Evolutionary conservation across 208 protist species (phyloP).

Genomic region (Crithidia thermophila): DNA sequence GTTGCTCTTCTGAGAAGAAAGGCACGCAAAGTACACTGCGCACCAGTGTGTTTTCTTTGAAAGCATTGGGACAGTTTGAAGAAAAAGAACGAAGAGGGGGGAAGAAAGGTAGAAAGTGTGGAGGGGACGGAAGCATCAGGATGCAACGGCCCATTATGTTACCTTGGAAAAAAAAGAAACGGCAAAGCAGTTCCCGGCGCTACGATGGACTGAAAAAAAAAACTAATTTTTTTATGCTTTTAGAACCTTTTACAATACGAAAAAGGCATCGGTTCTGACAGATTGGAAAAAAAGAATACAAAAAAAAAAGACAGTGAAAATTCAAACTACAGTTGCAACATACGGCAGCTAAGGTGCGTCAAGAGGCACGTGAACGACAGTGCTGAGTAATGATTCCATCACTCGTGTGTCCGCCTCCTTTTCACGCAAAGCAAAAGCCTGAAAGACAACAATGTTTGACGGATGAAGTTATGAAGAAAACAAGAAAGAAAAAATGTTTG

Average conservation of each 20-base stretch:
- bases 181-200: slow-evolving; percentile 16
- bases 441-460: no score
- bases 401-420: no score
- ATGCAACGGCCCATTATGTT: not conserved
- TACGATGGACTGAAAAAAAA: no score
- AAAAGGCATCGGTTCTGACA: not conserved
- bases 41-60: no score
- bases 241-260: not conserved
- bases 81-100: slow-evolving; percentile 14
- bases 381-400: no score
- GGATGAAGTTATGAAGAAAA: no score
- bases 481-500: no score
- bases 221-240: slow-evolving; percentile 3
- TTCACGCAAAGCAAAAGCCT: no score
- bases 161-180: slow-evolving; percentile 20
- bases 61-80: not conserved
- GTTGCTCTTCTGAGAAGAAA: no score
- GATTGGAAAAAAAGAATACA: not conserved
- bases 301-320: not conserved
- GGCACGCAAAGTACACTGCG: no score
- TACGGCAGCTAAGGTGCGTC: no score
- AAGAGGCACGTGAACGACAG: no score
- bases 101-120: slow-evolving; percentile 7
- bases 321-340: not conserved
- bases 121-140: not conserved